These are phyloP conservation scores for Candida andamanensis DNA, from an alignment of 805 yeast genomes.

Conservation along the genomic window DNA sequence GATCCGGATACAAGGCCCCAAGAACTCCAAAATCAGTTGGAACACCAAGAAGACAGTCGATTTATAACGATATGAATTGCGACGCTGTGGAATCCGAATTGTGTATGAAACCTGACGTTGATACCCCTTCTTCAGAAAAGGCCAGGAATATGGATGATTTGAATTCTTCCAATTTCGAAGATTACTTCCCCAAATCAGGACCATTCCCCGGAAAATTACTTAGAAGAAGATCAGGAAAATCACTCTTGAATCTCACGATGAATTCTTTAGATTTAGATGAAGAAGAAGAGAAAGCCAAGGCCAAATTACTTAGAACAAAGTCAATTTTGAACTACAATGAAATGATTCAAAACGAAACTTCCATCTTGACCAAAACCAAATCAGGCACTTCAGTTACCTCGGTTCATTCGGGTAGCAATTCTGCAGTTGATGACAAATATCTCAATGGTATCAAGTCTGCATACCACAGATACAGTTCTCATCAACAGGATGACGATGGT, in stretches of 20 bases:
- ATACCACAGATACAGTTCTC: slow-evolving; percentile 25
- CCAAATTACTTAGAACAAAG: slow-evolving; percentile 11
- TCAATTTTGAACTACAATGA: slow-evolving; percentile 13
- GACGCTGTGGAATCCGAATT: slow-evolving; percentile 8
- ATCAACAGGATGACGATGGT: slow-evolving; percentile 32
- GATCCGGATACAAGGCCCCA: slow-evolving; percentile 60
- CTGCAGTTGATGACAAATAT: slow-evolving; percentile 28
- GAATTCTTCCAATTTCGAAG: slow-evolving; percentile 29
- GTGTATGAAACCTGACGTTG: neutral
- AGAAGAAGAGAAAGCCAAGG: slow-evolving; percentile 40
- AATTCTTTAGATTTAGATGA: slow-evolving; percentile 62
- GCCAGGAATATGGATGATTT: slow-evolving; percentile 10
- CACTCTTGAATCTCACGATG: slow-evolving; percentile 63
- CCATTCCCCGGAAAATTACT: slow-evolving; percentile 51
- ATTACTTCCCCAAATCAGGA: slow-evolving; percentile 40
- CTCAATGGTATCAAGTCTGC: slow-evolving; percentile 33
- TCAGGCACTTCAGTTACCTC: slow-evolving; percentile 28
- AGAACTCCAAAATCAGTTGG: slow-evolving; percentile 27
- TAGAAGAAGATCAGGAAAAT: slow-evolving; percentile 72
- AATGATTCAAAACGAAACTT: slow-evolving; percentile 13
- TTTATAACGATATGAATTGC: slow-evolving; percentile 16
- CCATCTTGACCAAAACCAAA: slow-evolving; percentile 14
- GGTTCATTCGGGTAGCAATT: slow-evolving; percentile 14
- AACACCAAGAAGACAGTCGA: slow-evolving; percentile 27
- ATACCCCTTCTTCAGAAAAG: too few species aligned